A percentile compares a stretch with the other conserved stretches of the same genome.
Conservation (phyloP, 108 stramenopile genomes). For the Nitzschia palea region DNA sequence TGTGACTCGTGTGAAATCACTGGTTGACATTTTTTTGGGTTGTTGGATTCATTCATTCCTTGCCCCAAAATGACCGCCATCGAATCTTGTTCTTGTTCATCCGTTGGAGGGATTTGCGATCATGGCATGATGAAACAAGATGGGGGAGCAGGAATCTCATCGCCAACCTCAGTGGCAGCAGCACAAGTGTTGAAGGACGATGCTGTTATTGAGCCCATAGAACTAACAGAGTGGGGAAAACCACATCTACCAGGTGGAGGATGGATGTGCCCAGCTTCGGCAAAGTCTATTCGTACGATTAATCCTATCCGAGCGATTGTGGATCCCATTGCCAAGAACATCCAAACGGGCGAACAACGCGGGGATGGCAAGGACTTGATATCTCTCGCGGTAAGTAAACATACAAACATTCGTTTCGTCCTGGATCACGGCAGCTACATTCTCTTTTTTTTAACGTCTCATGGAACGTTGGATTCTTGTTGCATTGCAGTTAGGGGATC, state of each 20-base stretch:
- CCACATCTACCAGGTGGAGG: not conserved
- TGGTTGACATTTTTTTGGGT: not conserved
- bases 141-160: not conserved
- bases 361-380: slow-evolving; percentile 74
- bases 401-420: no score
- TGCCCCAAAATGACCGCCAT: not conserved
- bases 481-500: slow-evolving; percentile 10
- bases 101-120: no score
- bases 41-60: not conserved
- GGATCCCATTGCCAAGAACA: slow-evolving; percentile 68
- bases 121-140: no score
- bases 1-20: no score
- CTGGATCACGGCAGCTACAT: no score
- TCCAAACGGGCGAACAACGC: slow-evolving; percentile 43
- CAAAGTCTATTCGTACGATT: slow-evolving; percentile 66
- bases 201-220: not conserved
- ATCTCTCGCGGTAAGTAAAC: slow-evolving; percentile 73
- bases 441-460: no score
- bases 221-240: not conserved
- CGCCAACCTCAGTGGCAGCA: slow-evolving; percentile 7
- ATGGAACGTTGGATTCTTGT: no score
- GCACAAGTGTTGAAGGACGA: not conserved
- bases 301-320: slow-evolving; percentile 91
- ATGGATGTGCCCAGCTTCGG: slow-evolving; percentile 61
- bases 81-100: no score